These are phyloP conservation scores for Scleroderma citrinum DNA, from an alignment of 768 basidiomycete genomes.

Conservation along the genomic window DNA sequence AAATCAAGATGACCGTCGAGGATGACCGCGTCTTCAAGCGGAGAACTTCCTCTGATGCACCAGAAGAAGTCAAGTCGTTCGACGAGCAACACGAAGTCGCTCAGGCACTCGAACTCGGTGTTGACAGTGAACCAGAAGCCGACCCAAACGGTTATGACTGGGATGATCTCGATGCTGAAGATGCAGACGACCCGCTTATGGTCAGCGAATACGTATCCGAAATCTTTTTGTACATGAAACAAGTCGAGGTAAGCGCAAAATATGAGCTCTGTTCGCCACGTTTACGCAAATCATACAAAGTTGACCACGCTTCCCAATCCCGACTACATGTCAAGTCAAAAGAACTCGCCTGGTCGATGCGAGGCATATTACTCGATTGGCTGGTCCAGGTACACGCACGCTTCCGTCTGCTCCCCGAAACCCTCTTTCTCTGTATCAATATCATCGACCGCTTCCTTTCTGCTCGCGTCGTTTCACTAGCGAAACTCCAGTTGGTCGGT, in stretches of 20 bases:
- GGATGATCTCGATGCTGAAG: conserved; percentile 91
- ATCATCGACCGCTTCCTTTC: conserved; percentile 76
- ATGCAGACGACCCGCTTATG: conserved; percentile 93
- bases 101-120: conserved; percentile 35
- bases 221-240: conserved; percentile 87
- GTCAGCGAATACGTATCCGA: conserved; percentile 94
- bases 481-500: conserved; percentile 89
- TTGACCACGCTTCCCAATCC: conserved; percentile 73
- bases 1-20: conserved; percentile 51
- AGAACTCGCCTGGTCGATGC: conserved; percentile 86
- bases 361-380: conserved; percentile 88
- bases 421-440: conserved; percentile 85
- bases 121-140: conserved; percentile 51
- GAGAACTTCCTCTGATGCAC: conserved; percentile 62
- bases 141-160: conserved; percentile 64
- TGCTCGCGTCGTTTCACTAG: conserved; percentile 65
- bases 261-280: not conserved
- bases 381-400: conserved; percentile 85
- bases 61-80: conserved; percentile 38
- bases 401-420: conserved; percentile 84
- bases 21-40: conserved; percentile 60
- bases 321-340: conserved; percentile 80
- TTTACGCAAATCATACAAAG: conserved; percentile 35
- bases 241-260: conserved; percentile 59
- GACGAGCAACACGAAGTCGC: conserved; percentile 35